Evolutionary conservation across 345 rosid genomes (phyloP).

Genomic region (Kernera saxatilis): DNA sequence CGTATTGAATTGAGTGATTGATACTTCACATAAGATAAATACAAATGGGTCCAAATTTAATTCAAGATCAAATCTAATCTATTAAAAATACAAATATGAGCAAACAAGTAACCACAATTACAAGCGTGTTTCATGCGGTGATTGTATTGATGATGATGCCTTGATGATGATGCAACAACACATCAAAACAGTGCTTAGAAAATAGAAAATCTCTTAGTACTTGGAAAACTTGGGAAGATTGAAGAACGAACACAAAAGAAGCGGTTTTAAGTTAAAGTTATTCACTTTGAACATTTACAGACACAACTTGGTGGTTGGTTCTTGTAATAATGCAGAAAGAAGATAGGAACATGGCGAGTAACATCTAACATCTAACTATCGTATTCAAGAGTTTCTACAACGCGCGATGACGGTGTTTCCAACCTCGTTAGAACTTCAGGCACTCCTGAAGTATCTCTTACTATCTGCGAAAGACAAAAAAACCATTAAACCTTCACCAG

Average conservation of each 20-base stretch:
- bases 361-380: slow-evolving; percentile 48
- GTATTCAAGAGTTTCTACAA: slow-evolving; percentile 48
- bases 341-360: slow-evolving; percentile 4
- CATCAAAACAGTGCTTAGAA: too few species aligned
- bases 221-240: background rate
- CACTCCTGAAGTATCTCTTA: slow-evolving; percentile 62
- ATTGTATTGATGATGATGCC: background rate
- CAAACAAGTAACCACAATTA: background rate
- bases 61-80: background rate
- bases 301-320: slow-evolving; percentile 21
- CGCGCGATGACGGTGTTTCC: slow-evolving; percentile 40
- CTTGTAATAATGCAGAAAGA: background rate
- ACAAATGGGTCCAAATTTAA: background rate
- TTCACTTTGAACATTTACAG: background rate
- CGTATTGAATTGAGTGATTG: background rate
- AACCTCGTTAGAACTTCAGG: slow-evolving; percentile 89
- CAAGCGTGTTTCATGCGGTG: background rate
- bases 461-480: slow-evolving; percentile 44
- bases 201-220: background rate
- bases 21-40: background rate
- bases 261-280: background rate
- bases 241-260: background rate
- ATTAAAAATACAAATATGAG: background rate
- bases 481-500: background rate
- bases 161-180: background rate